phyloP scores from a whole-genome alignment of 345 rosid genomes.

The Erodium maritimum region DNA sequence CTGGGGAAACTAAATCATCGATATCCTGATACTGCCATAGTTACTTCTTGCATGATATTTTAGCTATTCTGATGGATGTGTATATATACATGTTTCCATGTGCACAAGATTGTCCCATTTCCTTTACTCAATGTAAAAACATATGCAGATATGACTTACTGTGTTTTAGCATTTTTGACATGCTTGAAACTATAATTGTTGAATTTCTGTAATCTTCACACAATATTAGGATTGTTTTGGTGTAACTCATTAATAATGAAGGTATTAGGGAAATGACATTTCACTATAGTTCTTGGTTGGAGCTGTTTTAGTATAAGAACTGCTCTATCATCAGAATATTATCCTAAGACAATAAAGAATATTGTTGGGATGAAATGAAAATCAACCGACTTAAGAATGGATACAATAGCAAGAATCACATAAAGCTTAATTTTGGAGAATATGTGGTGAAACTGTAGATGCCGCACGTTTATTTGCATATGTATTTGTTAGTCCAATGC shows the following conservation, averaged over 20 bases:
- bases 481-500: too few species aligned
- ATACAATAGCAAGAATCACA: too few species aligned
- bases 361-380: too few species aligned
- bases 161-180: background rate
- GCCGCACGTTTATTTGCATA: too few species aligned
- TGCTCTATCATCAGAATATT: background rate
- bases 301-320: background rate
- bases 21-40: background rate
- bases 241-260: background rate
- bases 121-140: background rate
- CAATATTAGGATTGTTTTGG: background rate
- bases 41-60: background rate
- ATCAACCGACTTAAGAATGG: too few species aligned
- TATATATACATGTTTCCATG: background rate
- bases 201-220: background rate
- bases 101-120: background rate
- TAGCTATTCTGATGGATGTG: background rate
- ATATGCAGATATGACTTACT: background rate
- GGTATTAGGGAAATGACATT: background rate
- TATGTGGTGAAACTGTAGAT: too few species aligned
- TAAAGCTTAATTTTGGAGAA: too few species aligned
- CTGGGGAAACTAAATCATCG: too few species aligned
- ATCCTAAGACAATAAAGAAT: too few species aligned
- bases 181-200: background rate
- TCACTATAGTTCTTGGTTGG: background rate